Conservation (phyloP, 2,329 filamentous ascomycete genomes). For the Fusarium domesticum region DNA sequence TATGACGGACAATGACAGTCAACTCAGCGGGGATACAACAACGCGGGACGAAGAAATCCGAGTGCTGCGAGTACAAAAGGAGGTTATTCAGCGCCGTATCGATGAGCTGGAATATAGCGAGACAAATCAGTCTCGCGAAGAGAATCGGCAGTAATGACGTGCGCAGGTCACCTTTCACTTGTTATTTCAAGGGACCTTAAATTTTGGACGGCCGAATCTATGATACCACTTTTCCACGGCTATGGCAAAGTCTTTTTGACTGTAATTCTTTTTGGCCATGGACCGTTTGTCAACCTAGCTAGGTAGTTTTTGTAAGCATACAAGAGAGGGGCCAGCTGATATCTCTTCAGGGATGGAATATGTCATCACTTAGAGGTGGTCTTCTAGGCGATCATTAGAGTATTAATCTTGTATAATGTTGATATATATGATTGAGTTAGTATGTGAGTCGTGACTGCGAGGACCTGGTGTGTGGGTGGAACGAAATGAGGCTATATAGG, state of each 20-base stretch:
- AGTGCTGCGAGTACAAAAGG: slow-evolving; percentile 35
- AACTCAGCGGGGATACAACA: slow-evolving; percentile 19
- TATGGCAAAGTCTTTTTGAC: slow-evolving; percentile 12
- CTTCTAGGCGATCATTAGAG: too few relatives aligned
- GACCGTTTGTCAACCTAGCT: too few relatives aligned
- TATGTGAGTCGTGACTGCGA: too few relatives aligned
- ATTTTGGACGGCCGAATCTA: slow-evolving; percentile 26
- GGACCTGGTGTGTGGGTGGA: background rate
- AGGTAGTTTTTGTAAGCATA: too few relatives aligned
- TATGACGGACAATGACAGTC: slow-evolving; percentile 21
- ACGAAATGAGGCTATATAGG: background rate
- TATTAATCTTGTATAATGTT: background rate
- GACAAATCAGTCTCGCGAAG: slow-evolving; percentile 12
- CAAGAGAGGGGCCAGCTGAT: too few relatives aligned
- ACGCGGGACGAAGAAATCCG: slow-evolving; percentile 33
- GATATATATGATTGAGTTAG: too few relatives aligned
- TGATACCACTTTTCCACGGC: slow-evolving; percentile 32
- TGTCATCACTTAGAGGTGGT: too few relatives aligned
- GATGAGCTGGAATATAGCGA: slow-evolving; percentile 34
- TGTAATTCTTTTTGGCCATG: slow-evolving; percentile 17
- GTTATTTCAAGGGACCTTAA: slow-evolving; percentile 9
- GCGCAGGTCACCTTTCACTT: background rate
- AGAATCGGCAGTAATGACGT: slow-evolving; percentile 6
- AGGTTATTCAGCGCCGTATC: slow-evolving; percentile 35
- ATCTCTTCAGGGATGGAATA: too few relatives aligned